These are phyloP conservation scores for Mucor indicus DNA, from an alignment of 371 early-diverging fungal genomes.

Conservation along the genomic window DNA sequence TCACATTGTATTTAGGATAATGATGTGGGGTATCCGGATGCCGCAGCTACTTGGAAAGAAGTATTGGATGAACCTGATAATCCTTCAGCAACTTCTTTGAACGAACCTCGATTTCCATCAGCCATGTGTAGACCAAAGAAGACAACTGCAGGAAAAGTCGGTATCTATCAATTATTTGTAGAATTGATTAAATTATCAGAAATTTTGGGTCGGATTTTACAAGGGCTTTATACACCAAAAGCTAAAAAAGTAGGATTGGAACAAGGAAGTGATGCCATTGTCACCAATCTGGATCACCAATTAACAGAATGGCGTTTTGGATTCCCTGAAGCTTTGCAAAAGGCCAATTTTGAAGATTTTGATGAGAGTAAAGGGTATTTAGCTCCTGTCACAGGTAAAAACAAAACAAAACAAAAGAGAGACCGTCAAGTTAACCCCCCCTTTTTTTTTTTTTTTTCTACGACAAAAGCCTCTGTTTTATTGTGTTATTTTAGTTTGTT, in stretches of 20 bases:
- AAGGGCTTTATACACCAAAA: slow-evolving; percentile 44
- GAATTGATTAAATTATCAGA: slow-evolving; percentile 43
- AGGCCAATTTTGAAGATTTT: slow-evolving; percentile 30
- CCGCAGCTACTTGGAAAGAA: slow-evolving; percentile 36
- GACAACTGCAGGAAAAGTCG: slow-evolving; percentile 18
- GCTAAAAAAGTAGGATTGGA: slow-evolving; percentile 34
- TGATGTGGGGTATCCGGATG: slow-evolving; percentile 40
- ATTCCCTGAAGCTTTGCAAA: slow-evolving; percentile 35
- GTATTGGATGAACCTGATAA: slow-evolving; percentile 33
- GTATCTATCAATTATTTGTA: slow-evolving; percentile 39
- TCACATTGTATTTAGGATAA: slow-evolving; percentile 32
- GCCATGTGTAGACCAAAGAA: slow-evolving; percentile 23
- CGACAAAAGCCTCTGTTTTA: slow-evolving; percentile 27
- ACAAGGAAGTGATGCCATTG: slow-evolving; percentile 42
- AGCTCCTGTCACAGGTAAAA: slow-evolving; percentile 41
- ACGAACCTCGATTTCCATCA: slow-evolving; percentile 32
- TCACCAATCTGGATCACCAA: slow-evolving; percentile 38
- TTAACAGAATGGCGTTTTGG: slow-evolving; percentile 47
- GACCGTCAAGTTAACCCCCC: no score
- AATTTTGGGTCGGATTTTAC: slow-evolving; percentile 38
- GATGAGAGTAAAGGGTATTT: slow-evolving; percentile 34
- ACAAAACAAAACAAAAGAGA: not conserved
- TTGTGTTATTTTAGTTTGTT: slow-evolving; percentile 40
- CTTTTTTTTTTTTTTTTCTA: not conserved
- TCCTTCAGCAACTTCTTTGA: not conserved